Evolutionary conservation across 768 basidiomycete species (phyloP), one percentile per base, ranked within the genome.

Genomic region (Collybia sordida): DNA sequence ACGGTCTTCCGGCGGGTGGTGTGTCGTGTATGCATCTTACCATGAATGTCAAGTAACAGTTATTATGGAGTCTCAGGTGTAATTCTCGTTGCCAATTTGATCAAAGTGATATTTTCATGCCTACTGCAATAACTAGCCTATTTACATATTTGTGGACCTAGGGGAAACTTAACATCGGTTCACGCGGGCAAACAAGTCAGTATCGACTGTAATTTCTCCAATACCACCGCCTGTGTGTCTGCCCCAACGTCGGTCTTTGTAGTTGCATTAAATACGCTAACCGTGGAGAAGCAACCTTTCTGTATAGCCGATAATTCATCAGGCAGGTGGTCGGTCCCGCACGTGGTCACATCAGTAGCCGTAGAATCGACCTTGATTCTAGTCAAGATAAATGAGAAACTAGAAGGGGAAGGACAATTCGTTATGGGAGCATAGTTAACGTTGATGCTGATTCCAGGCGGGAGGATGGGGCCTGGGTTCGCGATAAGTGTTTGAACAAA

Each of bases 361-460:
- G 55, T 52, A 14, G 62, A 53, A 50, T 64, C 59, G 6, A 60
- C 51, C n/a, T 58, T 31, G 21, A 79, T 62, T n/a, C 78, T 64
- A 21, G 78, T 74, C 37, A 79, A 64, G 1, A 81, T 67, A 54
- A 72, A 80, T 43, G 65, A 66, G 65, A 67, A 79, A 39, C 64
- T 67, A 7, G 59, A 49, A 6, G 71, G 64, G 19, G 59, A 61
- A 14, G 68, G 47, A 55, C 79, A 81, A 47, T 57, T 65, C 42
- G 59, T 60, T 1, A 61, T 70, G 9, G 73, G 53, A 0, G 75
- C 72, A 57, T 72, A 79, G 65, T 81, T 82, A 55, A 82, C 78
- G 59, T 79, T 80, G 49, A 82, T 51, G 38, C 66, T 67, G 47
- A 72, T 64, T 17, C 69, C 69, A 0, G 61, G 17, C 0, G 79